Base-by-base conservation (phyloP, 495 filamentous ascomycete genomes). In the Hypoxylon rickii region DNA sequence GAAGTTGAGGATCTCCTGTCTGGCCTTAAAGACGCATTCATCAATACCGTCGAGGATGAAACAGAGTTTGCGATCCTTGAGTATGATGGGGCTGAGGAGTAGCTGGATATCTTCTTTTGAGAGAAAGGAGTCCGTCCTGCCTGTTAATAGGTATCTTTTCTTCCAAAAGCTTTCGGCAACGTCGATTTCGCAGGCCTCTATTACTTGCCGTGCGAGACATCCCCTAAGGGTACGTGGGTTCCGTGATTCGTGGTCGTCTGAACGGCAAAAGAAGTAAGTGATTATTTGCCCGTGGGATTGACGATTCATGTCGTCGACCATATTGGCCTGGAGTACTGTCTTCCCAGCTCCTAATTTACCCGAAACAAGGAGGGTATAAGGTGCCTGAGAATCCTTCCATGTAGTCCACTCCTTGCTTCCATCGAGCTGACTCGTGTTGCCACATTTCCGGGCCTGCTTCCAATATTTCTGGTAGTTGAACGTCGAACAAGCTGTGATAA, bases 191-290 rank as follows among this genome's bases (percentile, higher is more conserved):
- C 51, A 34, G 18, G 37, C 26, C n/a, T 45, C 49, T 13, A 74
- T 39, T 12, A 75, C 46, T 49, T 76, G 73, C 52, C 69, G 63
- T 24, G 67, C 67, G 16, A 75, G 45, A 52, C 61, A 73, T 16
- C 70, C 61, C 46, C 72, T 39, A 32, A 75, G 48, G 22, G 69
- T 75, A 34, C 44, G 49, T 7, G 65, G 55, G 34, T 70, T 66
- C 47, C 72, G 61, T 31, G 61, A 65, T 36, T 71, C 51, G 19
- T 59, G 20, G 47, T 68, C 60, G 45, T 73, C 71, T 34, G 71
- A 51, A n/a, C 68, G 47, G 49, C 67, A 73, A 64, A 75, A 75
- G 64, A 75, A 75, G 55, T 71, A 73, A 6, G 60, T 61, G 49
- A 38, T 16, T 46, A 45, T n/a, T 50, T 51, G 20, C 31, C 49